Percentiles rank a stretch among this genome's conserved stretches.
phyloP scores from a whole-genome alignment of 1,284 basidiomycete species.

The Wolfiporia cocos region DNA sequence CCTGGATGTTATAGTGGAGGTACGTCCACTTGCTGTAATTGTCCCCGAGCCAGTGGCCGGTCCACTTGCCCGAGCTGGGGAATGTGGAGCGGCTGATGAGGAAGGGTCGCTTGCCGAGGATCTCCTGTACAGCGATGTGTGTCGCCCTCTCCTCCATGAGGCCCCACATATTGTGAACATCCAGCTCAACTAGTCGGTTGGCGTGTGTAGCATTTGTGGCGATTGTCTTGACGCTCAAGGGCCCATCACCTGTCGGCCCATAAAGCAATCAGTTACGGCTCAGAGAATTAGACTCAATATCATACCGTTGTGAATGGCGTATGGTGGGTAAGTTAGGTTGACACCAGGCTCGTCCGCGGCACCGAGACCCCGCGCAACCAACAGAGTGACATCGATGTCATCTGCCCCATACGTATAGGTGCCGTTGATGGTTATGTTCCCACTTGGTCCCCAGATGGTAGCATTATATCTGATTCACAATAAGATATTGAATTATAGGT shows the following conservation, averaged over 20 bases:
- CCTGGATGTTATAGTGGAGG: constrained; percentile 53
- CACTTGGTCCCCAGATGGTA: constrained; percentile 57
- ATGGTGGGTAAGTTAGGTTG: constrained; percentile 54
- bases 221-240: constrained; percentile 42
- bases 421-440: constrained; percentile 71
- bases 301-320: constrained; percentile 66
- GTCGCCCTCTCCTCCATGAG: constrained; percentile 60
- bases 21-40: constrained; percentile 65
- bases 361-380: constrained; percentile 35
- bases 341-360: constrained; percentile 39
- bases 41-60: constrained; percentile 46
- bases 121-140: constrained; percentile 43
- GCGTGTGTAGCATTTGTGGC: constrained; percentile 59
- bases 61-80: constrained; percentile 60
- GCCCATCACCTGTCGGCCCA: constrained; percentile 33
- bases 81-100: constrained; percentile 64
- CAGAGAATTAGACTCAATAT: background rate
- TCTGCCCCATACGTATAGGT: constrained; percentile 42
- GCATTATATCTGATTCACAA: constrained; percentile 57
- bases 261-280: constrained; percentile 4
- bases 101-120: constrained; percentile 55
- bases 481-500: too few species aligned
- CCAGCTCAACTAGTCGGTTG: constrained; percentile 48
- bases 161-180: constrained; percentile 63
- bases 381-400: background rate